phyloP scores from a whole-genome alignment of 2,329 filamentous ascomycete species.

The Pezizomycotina sp. region DNA sequence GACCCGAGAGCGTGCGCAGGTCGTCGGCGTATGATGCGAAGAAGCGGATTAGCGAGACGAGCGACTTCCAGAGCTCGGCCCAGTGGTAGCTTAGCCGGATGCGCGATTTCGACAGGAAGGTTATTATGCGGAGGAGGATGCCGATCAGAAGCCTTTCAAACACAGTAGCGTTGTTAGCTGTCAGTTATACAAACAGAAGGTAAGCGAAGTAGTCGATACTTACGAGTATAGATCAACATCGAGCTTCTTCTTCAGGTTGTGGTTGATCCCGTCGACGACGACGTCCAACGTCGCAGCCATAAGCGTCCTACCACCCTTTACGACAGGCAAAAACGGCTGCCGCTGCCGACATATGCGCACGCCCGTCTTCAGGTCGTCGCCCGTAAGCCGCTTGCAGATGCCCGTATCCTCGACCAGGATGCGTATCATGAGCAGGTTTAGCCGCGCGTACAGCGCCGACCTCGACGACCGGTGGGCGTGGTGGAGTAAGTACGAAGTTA shows the following conservation, averaged over 20 bases:
- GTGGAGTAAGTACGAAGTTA: constrained; percentile 83
- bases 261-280: constrained; percentile 79
- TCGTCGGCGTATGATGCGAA: constrained; percentile 72
- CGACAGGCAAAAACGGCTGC: constrained; percentile 64
- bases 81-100: constrained; percentile 79
- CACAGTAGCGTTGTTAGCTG: constrained; percentile 5
- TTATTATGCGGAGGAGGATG: constrained; percentile 66
- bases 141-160: constrained; percentile 48
- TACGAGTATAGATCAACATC: constrained; percentile 69
- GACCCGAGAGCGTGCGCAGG: constrained; percentile 49
- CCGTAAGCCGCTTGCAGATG: constrained; percentile 70
- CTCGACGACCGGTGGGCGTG: constrained; percentile 74
- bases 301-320: constrained; percentile 54
- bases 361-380: constrained; percentile 52
- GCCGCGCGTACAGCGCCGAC: constrained; percentile 64
- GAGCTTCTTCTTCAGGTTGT: constrained; percentile 73
- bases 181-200: not conserved
- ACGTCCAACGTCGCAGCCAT: constrained; percentile 67
- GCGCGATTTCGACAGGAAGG: constrained; percentile 65
- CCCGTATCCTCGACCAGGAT: constrained; percentile 72
- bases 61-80: constrained; percentile 81
- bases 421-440: constrained; percentile 70
- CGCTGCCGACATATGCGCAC: constrained; percentile 81
- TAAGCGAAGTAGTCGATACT: constrained; percentile 14
- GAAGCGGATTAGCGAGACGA: constrained; percentile 79